Evolutionary conservation across 495 filamentous ascomycete species (phyloP).

Genomic region (Aspergillus coremiiformis): DNA sequence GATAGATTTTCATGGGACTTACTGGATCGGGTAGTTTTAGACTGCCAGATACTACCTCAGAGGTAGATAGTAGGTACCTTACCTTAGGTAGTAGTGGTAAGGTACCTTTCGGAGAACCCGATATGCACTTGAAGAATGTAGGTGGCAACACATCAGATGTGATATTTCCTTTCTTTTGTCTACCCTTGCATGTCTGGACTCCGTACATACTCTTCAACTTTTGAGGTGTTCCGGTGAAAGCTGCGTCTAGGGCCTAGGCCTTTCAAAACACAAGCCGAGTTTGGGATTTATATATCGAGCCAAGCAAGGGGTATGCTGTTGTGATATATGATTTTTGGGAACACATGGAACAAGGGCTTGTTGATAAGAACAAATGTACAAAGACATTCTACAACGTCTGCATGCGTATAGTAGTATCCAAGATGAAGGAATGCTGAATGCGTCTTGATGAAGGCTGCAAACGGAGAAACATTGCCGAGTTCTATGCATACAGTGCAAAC

Average conservation of each 20-base stretch:
- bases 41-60: no score
- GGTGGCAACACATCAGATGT: background rate
- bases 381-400: background rate
- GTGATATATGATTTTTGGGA: background rate
- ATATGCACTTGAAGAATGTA: background rate
- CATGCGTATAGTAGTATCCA: background rate
- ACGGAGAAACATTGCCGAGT: constrained; percentile 1
- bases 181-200: background rate
- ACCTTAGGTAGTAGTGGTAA: no score
- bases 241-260: background rate
- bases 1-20: no score
- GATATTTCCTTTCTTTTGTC: background rate
- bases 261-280: background rate
- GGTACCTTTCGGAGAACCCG: no score
- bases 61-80: no score
- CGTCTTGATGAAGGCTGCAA: background rate
- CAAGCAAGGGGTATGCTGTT: background rate
- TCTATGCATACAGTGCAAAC: background rate
- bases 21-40: no score
- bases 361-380: background rate
- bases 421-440: background rate
- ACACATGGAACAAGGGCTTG: background rate
- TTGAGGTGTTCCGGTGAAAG: background rate
- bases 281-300: background rate
- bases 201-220: background rate